Evolutionary conservation across 139 green algal genomes (phyloP).

Genomic region (Micractinium conductrix): DNA sequence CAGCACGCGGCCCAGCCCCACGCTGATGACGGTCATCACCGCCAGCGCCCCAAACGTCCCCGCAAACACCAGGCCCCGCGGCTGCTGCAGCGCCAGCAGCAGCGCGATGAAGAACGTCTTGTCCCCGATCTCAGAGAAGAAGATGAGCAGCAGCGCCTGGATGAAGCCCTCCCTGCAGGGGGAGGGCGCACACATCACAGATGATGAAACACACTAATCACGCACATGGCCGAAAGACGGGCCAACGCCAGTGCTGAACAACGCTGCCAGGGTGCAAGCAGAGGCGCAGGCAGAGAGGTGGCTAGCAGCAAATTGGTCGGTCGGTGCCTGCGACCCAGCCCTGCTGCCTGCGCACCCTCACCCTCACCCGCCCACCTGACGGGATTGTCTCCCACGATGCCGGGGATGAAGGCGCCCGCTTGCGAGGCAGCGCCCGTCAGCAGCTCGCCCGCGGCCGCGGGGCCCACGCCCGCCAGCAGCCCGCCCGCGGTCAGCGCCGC

Average conservation of each 20-base stretch:
- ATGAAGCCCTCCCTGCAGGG: slow-evolving; percentile 76
- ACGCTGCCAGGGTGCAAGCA: neutral
- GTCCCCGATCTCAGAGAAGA: slow-evolving; percentile 98
- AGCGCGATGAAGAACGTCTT: slow-evolving; percentile 99
- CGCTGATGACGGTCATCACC: slow-evolving; percentile 97
- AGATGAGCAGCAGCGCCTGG: slow-evolving; percentile 93
- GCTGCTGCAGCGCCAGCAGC: slow-evolving; percentile 81
- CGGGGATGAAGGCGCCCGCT: slow-evolving; percentile 44
- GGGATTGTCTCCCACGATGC: slow-evolving; percentile 73
- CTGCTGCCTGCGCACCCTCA: too few species aligned
- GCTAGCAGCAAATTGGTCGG: too few species aligned
- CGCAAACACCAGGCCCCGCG: slow-evolving; percentile 81
- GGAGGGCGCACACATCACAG: neutral
- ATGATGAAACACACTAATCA: neutral
- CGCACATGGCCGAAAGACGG: neutral
- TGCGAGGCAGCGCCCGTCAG: neutral
- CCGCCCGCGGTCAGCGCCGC: neutral
- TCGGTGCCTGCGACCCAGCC: too few species aligned
- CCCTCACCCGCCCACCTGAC: slow-evolving; percentile 36
- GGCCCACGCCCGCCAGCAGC: neutral
- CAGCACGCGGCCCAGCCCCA: slow-evolving; percentile 50
- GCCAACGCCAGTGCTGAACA: neutral
- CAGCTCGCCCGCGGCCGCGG: slow-evolving; percentile 3
- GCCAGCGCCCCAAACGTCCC: slow-evolving; percentile 96
- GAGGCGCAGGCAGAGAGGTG: neutral